Evolutionary conservation across 352 stramenopile species (phyloP).

Genomic region (Phytophthora citrophthora): DNA sequence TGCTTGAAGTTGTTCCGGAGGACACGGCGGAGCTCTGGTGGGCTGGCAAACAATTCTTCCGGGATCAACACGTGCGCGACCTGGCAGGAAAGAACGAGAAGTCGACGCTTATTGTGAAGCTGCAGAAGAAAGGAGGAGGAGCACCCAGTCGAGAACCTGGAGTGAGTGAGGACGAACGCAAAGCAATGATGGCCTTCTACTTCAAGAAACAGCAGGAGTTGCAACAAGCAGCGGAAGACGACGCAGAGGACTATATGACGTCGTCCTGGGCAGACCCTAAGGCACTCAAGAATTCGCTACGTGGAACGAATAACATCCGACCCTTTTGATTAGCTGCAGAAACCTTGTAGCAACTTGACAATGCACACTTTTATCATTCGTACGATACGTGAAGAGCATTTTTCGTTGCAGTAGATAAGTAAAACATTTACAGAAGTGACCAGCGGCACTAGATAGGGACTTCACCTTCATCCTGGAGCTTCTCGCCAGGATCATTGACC

Average conservation of each 20-base stretch:
- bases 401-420: background rate
- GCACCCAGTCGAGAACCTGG: conserved; percentile 82
- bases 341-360: background rate
- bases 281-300: conserved; percentile 93
- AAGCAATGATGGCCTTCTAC: conserved; percentile 98
- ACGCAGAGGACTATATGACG: conserved; percentile 96
- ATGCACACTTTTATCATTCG: conserved; percentile 2
- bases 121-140: conserved; percentile 90
- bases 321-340: conserved; percentile 54
- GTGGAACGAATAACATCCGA: conserved; percentile 87
- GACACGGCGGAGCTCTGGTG: conserved; percentile 94
- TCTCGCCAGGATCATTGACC: conserved; percentile 14
- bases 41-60: conserved; percentile 95
- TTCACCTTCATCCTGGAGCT: conserved; percentile 12
- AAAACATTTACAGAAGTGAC: no score
- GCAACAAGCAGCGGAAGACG: conserved; percentile 83
- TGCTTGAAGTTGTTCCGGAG: conserved; percentile 80
- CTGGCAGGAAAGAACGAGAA: conserved; percentile 97
- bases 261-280: conserved; percentile 95
- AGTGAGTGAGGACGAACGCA: conserved; percentile 95
- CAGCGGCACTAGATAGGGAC: background rate
- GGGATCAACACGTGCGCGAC: conserved; percentile 89
- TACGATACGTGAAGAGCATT: no score
- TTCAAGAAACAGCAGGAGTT: conserved; percentile 92
- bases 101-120: conserved; percentile 91